Percentiles rank a stretch among this genome's conserved stretches.
These are phyloP conservation scores for Inonotus obliquus DNA, from an alignment of 1,284 basidiomycete species.

Conservation along the genomic window DNA sequence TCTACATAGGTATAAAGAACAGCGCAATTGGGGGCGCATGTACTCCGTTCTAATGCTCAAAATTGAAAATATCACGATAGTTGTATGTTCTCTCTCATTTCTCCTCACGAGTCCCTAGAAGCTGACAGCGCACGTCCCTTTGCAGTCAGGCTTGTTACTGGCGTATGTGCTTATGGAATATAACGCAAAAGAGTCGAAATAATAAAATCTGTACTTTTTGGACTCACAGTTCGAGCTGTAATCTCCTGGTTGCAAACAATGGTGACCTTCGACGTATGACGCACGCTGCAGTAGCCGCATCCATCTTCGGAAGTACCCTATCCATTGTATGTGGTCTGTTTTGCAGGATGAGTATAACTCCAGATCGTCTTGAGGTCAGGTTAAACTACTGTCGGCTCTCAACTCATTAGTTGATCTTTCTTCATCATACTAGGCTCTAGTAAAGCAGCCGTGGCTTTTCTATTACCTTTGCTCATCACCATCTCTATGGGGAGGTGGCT, in stretches of 20 bases:
- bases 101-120: background rate
- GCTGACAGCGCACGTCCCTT: background rate
- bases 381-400: background rate
- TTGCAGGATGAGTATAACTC: conserved; percentile 13
- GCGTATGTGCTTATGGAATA: conserved; percentile 4
- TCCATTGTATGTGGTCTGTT: conserved; percentile 14
- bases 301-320: conserved; percentile 12
- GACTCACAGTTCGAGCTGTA: conserved; percentile 6
- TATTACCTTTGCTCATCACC: conserved; percentile 13
- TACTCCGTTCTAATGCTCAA: conserved; percentile 14
- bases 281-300: conserved; percentile 6
- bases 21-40: conserved; percentile 8
- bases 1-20: conserved; percentile 1
- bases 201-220: background rate
- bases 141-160: conserved; percentile 13
- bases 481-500: conserved; percentile 12
- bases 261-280: conserved; percentile 16
- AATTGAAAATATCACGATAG: conserved; percentile 15
- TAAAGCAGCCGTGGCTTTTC: conserved; percentile 6
- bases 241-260: conserved; percentile 11
- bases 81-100: background rate
- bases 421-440: background rate
- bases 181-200: background rate
- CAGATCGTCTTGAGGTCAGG: conserved; percentile 12
- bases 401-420: background rate